Percentiles rank a stretch among this genome's conserved stretches.
Conservation (phyloP, 305 asterid species). For the Vinca major region DNA sequence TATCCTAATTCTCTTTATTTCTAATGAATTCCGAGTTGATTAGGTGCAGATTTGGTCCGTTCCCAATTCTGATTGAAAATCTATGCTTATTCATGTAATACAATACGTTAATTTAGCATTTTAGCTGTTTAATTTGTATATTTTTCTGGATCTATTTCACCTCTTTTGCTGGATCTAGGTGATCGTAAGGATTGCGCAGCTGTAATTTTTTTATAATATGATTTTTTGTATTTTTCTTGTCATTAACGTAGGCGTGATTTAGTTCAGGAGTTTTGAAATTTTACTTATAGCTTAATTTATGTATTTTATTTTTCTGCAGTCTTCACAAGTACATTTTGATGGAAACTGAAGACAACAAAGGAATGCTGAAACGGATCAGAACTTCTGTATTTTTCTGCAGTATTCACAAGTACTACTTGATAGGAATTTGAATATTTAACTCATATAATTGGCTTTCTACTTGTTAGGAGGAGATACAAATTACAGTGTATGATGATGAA, state of each 20-base stretch:
- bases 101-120: background rate
- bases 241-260: too few species aligned
- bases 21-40: background rate
- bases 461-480: slow-evolving; percentile 35
- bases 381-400: slow-evolving; percentile 38
- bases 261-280: background rate
- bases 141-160: background rate
- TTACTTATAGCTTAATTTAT: too few species aligned
- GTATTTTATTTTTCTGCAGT: slow-evolving; percentile 2
- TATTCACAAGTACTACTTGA: background rate
- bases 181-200: background rate
- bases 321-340: slow-evolving; percentile 13
- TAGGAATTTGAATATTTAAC: background rate
- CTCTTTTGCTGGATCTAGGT: background rate
- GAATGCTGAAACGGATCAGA: slow-evolving; percentile 51
- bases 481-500: slow-evolving; percentile 29
- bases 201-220: background rate
- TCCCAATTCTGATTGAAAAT: background rate
- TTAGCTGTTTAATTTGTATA: background rate
- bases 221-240: background rate
- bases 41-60: background rate
- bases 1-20: background rate
- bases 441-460: background rate
- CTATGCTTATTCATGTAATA: background rate
- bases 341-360: slow-evolving; percentile 32